Base-by-base conservation (phyloP, 192 early-diverging fungal genomes). In the Coemansia sp. region DNA sequence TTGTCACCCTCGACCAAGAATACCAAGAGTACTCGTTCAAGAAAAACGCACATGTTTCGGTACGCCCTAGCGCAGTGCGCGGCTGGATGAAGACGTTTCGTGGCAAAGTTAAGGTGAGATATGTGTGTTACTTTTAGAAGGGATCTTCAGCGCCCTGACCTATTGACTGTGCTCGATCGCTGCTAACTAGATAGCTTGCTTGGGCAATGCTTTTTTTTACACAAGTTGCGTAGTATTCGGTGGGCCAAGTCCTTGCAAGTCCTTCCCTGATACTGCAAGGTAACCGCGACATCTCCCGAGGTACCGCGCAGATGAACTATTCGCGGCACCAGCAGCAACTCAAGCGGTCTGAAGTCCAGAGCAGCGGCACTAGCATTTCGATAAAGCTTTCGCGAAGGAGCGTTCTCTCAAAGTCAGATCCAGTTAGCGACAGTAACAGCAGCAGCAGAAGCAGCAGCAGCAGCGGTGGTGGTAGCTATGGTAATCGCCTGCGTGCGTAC, bases 11-110 rank as follows among this genome's bases (percentile, higher is more conserved):
- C 22, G 66, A 81, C 57, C 65, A 69, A 24, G 79, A 73, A 20
- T 85, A 81, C 73, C 68, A 72, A 6, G 71, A 78, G 44, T 79
- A 71, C 55, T 81, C 79, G 52, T 73, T 75, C 65, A 81, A 81
- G 61, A 81, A 71, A 24, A 74, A 72, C 13, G 31, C 65, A 12
- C 69, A 72, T 6, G 69, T 76, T 3, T 66, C 72, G 27, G 70
- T 85, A 31, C 69, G 53, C 31, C 83, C 83, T 11, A 85, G 75
- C 70, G 69, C 31, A 27, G 12, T 78, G 57, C 75, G 75, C 36
- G 83, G 79, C 49, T 85, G 79, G 83, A 43, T 77, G 40, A 72
- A 72, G 10, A 72, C 39, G 57, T 52, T 78, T 47, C 50, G 79
- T 13, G 79, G 83, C 29, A 78, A 70, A 47, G 12, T 85, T 61